These are phyloP conservation scores for Skeletonema costatum DNA, from an alignment of 108 stramenopile species.

Conservation along the genomic window DNA sequence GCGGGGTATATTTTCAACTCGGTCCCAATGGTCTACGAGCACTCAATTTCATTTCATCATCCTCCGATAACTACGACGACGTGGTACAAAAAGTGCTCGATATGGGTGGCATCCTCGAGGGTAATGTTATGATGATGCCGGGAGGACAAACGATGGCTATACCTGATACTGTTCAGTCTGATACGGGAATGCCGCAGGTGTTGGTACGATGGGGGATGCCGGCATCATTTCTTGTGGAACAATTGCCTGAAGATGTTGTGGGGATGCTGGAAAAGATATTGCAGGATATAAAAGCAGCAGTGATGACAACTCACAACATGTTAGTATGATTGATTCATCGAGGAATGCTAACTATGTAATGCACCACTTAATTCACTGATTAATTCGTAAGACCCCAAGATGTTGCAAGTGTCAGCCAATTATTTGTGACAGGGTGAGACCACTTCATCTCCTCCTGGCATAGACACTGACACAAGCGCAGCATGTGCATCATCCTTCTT, in stretches of 20 bases:
- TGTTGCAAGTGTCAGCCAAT: background rate
- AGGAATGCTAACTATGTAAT: background rate
- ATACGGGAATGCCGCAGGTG: background rate
- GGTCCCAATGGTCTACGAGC: slow-evolving; percentile 13
- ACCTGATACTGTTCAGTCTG: background rate
- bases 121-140: slow-evolving; percentile 5
- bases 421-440: too few species aligned
- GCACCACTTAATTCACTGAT: background rate
- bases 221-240: background rate
- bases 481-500: background rate
- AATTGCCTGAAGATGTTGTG: background rate
- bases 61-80: background rate
- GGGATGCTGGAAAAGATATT: background rate
- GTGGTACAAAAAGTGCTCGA: slow-evolving; percentile 8
- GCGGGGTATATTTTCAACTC: background rate
- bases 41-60: background rate
- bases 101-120: background rate
- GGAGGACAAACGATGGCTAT: slow-evolving; percentile 5
- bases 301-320: background rate
- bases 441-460: too few species aligned
- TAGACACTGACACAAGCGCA: too few species aligned
- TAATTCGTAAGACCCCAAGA: background rate
- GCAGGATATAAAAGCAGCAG: background rate
- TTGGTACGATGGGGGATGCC: background rate
- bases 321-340: background rate